These are phyloP conservation scores for Grosmannia huntii DNA, from an alignment of 2,329 filamentous ascomycete species.

Conservation along the genomic window DNA sequence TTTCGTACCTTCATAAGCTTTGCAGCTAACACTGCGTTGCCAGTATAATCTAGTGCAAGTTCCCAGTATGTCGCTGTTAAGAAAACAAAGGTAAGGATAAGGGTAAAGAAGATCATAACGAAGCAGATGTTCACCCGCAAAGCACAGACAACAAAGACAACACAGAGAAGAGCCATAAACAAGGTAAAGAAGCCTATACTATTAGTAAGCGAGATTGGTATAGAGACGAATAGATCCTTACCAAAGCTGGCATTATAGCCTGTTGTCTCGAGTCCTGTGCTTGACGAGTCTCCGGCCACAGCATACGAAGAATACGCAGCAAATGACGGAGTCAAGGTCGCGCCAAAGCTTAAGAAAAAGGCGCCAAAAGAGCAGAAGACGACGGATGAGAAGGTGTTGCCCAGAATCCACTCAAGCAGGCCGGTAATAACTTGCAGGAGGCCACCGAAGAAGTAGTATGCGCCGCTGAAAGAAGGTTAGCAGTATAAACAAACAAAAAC, in stretches of 20 bases:
- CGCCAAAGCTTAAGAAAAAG: conserved; percentile 36
- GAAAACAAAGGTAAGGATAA: conserved; percentile 45
- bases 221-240: conserved; percentile 5
- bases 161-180: conserved; percentile 46
- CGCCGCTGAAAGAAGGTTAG: neutral
- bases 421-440: conserved; percentile 30
- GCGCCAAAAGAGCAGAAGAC: conserved; percentile 34
- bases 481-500: too few relatives aligned
- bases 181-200: conserved; percentile 39
- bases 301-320: conserved; percentile 26
- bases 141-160: conserved; percentile 56
- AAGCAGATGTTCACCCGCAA: conserved; percentile 62
- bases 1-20: conserved; percentile 19
- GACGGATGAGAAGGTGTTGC: conserved; percentile 39
- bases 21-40: conserved; percentile 17
- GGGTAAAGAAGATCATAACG: conserved; percentile 52
- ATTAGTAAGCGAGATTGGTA: neutral
- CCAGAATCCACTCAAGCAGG: conserved; percentile 33
- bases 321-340: conserved; percentile 33
- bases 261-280: conserved; percentile 17
- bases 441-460: conserved; percentile 32
- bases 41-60: conserved; percentile 29
- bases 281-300: conserved; percentile 13
- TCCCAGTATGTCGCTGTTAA: conserved; percentile 50
- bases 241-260: conserved; percentile 34